Percentiles rank a stretch among this genome's conserved stretches.
Evolutionary conservation across 2,329 filamentous ascomycete genomes (phyloP).

Genomic region (Diplodia seriata): DNA sequence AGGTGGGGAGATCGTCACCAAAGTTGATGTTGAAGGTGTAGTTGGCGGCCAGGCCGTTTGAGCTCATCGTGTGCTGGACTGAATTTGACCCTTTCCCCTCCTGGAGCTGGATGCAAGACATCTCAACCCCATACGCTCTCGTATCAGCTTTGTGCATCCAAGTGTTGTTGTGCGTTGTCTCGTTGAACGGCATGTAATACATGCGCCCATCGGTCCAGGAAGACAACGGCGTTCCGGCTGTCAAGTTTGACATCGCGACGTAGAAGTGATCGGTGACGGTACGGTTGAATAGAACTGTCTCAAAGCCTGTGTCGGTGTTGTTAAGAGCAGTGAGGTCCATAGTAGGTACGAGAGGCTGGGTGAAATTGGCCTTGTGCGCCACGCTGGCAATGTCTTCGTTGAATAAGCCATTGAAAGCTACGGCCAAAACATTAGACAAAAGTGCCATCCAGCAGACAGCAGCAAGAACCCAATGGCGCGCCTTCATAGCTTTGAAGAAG

Average conservation of each 20-base stretch:
- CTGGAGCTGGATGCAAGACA: slow-evolving; percentile 45
- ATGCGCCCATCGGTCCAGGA: slow-evolving; percentile 57
- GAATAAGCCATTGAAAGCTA: slow-evolving; percentile 61
- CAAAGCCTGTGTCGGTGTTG: neutral
- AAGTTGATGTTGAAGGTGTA: slow-evolving; percentile 7
- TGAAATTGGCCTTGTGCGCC: slow-evolving; percentile 29
- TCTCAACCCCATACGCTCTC: slow-evolving; percentile 43
- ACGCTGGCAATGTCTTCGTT: slow-evolving; percentile 45
- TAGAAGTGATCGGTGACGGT: slow-evolving; percentile 50
- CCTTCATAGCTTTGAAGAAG: slow-evolving; percentile 54
- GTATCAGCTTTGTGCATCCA: slow-evolving; percentile 41
- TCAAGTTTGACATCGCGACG: slow-evolving; percentile 55
- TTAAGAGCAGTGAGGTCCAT: slow-evolving; percentile 1
- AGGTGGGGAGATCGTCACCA: neutral
- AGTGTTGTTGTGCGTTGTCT: neutral
- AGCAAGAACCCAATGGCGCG: slow-evolving; percentile 56
- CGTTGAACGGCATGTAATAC: slow-evolving; percentile 58
- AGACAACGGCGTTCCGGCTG: slow-evolving; percentile 53
- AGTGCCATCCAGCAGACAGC: slow-evolving; percentile 58
- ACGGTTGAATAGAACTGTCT: slow-evolving; percentile 8
- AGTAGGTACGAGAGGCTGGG: slow-evolving; percentile 32
- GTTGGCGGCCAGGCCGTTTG: slow-evolving; percentile 12
- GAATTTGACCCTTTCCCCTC: slow-evolving; percentile 1
- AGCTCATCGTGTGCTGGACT: slow-evolving; percentile 8
- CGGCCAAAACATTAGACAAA: slow-evolving; percentile 60